phyloP scores from a whole-genome alignment of 768 basidiomycete genomes.

The Leucocoprinus birnbaumii region DNA sequence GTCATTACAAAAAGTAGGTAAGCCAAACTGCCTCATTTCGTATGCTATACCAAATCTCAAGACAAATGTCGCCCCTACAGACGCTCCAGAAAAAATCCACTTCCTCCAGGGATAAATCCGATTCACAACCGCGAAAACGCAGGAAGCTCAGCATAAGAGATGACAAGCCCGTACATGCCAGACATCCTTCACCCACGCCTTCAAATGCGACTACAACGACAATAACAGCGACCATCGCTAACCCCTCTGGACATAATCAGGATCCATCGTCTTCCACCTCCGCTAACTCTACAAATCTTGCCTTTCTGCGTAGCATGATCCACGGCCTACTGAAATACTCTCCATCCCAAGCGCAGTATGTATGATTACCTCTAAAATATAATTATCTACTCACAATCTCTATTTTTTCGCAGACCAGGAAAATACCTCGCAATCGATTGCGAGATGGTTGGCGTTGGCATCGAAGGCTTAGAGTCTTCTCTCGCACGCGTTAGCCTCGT shows the following conservation, averaged over 20 bases:
- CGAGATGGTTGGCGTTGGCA: slow-evolving; percentile 97
- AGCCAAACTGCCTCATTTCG: slow-evolving; percentile 2
- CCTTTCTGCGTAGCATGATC: slow-evolving; percentile 48
- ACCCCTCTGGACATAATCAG: background rate
- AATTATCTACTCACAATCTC: background rate
- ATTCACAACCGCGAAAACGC: slow-evolving; percentile 4
- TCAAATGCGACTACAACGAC: background rate
- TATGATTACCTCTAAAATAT: slow-evolving; percentile 4
- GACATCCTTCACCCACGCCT: background rate
- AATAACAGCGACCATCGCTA: background rate
- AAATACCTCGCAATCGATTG: slow-evolving; percentile 88
- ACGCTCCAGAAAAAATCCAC: slow-evolving; percentile 11
- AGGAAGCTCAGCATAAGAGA: slow-evolving; percentile 12
- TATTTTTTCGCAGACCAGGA: slow-evolving; percentile 45
- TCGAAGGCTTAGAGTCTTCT: slow-evolving; percentile 76
- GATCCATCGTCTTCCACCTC: slow-evolving; percentile 15
- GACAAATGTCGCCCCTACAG: background rate
- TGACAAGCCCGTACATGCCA: too few species aligned
- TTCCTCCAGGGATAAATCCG: background rate
- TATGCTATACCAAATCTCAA: background rate
- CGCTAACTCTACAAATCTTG: background rate
- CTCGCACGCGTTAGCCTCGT: slow-evolving; percentile 89
- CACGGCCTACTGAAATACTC: slow-evolving; percentile 40
- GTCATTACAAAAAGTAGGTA: slow-evolving; percentile 46
- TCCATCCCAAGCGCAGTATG: slow-evolving; percentile 43